Base-by-base conservation (phyloP, 768 basidiomycete genomes). In the Polyporus arcularius region DNA sequence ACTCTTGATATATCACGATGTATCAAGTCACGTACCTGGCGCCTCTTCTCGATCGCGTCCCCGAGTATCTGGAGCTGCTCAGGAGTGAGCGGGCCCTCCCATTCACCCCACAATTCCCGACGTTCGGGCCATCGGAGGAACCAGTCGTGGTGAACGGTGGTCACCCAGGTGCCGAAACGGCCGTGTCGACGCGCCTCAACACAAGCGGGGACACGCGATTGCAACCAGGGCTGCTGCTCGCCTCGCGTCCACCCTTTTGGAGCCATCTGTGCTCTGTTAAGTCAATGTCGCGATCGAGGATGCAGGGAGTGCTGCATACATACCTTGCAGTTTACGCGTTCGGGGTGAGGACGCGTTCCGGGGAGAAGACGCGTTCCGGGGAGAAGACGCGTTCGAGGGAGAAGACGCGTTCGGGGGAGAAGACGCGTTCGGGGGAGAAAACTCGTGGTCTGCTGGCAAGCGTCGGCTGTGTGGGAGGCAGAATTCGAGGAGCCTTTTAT, bases 51-150 rank as follows among this genome's bases (percentile, higher is more conserved):
- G 35, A 39, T 39, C n/a, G 35, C 35, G 6, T 2, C 38, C 32
- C 9, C 31, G 15, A 52, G 31, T 16, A 39, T 3, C 35, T 3
- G n/a, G 7, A 39, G 14, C 51, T 52, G 32, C 11, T 52, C 51
- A 16, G 43, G 43, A 18, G 51, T 35, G 16, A 50, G 49, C 4
- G 9, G 15, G 18, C 12, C 7, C 15, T 8, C 32, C 4, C n/a
- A 10, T 7, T 7, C 6, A 9, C 40, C 53, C 10, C 4, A 42
- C 11, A 42, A 39, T 11, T 21, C 10, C 10, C 26, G 21, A 26
- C 39, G 3, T n/a, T 53, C 53, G 3, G 53, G 53, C 53, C 53
- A 53, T 1, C 30, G 18, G 53, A 53, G n/a, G 53, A 53, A 53
- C 10, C n/a, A 53, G 31, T 32, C 39, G 53, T 53, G 53, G 53